phyloP scores from a whole-genome alignment of 441 rosid species.

The Pelargonium myrrhifolium region DNA sequence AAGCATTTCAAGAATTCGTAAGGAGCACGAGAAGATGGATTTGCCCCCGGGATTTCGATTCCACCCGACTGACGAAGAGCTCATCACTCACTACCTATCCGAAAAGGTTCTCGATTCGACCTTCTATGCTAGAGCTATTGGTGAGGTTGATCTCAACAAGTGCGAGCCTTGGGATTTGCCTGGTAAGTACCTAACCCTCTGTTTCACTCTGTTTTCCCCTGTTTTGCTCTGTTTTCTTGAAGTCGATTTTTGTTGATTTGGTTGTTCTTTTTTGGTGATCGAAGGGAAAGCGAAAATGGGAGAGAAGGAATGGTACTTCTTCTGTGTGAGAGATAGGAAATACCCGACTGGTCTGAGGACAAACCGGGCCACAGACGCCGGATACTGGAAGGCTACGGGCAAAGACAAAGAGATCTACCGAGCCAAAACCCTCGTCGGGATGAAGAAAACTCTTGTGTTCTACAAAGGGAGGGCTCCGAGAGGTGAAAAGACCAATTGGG shows the following conservation, averaged over 20 bases:
- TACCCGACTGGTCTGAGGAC: constrained; percentile 15
- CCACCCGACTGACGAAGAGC: constrained; percentile 70
- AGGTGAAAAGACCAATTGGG: constrained; percentile 1
- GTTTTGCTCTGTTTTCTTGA: too few relatives aligned
- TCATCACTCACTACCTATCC: constrained; percentile 51
- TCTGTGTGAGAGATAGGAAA: constrained; percentile 11
- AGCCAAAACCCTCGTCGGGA: neutral
- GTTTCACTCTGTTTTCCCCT: neutral
- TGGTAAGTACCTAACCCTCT: constrained; percentile 26
- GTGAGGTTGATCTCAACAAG: constrained; percentile 69
- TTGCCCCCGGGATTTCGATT: constrained; percentile 71
- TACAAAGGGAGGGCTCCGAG: neutral
- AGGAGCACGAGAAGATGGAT: constrained; percentile 34
- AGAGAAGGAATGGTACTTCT: constrained; percentile 16
- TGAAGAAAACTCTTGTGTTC: neutral
- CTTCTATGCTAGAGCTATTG: constrained; percentile 42
- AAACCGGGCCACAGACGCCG: neutral
- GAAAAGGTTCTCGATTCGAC: constrained; percentile 30
- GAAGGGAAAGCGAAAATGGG: constrained; percentile 17
- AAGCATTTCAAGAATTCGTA: constrained; percentile 9
- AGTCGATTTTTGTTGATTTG: neutral
- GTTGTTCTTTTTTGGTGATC: neutral
- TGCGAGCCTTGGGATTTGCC: constrained; percentile 78
- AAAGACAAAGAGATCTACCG: neutral
- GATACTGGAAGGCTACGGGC: neutral